Evolutionary conservation across 257 asterid species (phyloP).

Genomic region (Solanum acaule): DNA sequence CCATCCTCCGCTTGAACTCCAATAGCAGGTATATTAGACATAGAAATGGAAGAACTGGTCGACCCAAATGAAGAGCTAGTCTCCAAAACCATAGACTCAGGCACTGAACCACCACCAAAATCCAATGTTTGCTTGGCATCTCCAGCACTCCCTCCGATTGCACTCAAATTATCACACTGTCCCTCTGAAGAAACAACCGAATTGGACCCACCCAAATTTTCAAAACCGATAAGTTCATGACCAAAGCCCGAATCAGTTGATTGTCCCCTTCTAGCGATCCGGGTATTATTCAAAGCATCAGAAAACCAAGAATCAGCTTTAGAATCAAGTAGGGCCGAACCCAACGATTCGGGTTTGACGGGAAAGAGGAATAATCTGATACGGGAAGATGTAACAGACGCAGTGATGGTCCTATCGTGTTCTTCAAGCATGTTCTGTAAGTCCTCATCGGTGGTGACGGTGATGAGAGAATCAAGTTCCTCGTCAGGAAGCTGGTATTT

Average conservation of each 20-base stretch:
- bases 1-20: constrained; percentile 42
- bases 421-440: constrained; percentile 76
- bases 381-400: constrained; percentile 27
- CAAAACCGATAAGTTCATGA: constrained; percentile 21
- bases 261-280: constrained; percentile 56
- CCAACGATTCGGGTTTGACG: constrained; percentile 44
- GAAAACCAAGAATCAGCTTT: constrained; percentile 74
- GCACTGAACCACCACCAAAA: constrained; percentile 1
- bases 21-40: constrained; percentile 53
- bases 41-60: constrained; percentile 53
- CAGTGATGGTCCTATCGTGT: constrained; percentile 36
- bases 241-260: constrained; percentile 42
- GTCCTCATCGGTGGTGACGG: constrained; percentile 77
- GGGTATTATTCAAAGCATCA: constrained; percentile 54
- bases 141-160: constrained; percentile 11
- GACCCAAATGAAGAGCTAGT: constrained; percentile 82
- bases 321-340: constrained; percentile 44
- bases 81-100: constrained; percentile 64
- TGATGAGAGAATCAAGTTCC: constrained; percentile 69
- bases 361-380: constrained; percentile 72
- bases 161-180: constrained; percentile 30
- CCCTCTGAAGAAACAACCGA: constrained; percentile 15
- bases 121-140: constrained; percentile 14
- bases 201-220: constrained; percentile 25
- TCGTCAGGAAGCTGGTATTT: constrained; percentile 80